These are phyloP conservation scores for Myxozyma udenii DNA, from an alignment of 805 yeast species.

Conservation along the genomic window DNA sequence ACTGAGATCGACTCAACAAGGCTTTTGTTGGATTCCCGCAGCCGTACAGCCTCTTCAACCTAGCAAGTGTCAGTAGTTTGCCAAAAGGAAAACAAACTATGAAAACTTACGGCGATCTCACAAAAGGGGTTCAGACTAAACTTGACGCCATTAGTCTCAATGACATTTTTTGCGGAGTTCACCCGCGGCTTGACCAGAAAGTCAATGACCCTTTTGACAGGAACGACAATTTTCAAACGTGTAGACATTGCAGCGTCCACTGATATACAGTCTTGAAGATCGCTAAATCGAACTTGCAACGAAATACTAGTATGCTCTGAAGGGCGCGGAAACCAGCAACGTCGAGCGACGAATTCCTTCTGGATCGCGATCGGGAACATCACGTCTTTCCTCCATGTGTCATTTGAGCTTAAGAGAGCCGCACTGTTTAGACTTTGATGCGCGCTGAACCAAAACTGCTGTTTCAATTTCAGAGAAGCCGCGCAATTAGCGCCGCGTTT, in stretches of 20 bases:
- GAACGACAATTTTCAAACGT: conserved; percentile 64
- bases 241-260: conserved; percentile 8
- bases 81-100: not conserved
- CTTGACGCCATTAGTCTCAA: conserved; percentile 85
- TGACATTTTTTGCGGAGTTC: conserved; percentile 77
- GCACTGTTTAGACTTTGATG: no score
- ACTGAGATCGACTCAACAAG: conserved; percentile 81
- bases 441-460: no score
- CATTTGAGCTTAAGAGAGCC: no score
- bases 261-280: no score
- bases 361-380: no score
- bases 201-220: conserved; percentile 93
- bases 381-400: no score
- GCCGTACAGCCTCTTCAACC: conserved; percentile 83
- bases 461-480: no score
- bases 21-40: conserved; percentile 61
- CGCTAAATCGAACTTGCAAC: no score
- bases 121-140: conserved; percentile 95
- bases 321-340: no score
- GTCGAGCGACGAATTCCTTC: no score
- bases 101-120: conserved; percentile 68
- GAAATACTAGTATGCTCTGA: no score
- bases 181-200: conserved; percentile 90
- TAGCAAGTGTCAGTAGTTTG: not conserved
- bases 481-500: no score